Conservation (phyloP, 2,329 filamentous ascomycete genomes). For the Monosporascus sp. region DNA sequence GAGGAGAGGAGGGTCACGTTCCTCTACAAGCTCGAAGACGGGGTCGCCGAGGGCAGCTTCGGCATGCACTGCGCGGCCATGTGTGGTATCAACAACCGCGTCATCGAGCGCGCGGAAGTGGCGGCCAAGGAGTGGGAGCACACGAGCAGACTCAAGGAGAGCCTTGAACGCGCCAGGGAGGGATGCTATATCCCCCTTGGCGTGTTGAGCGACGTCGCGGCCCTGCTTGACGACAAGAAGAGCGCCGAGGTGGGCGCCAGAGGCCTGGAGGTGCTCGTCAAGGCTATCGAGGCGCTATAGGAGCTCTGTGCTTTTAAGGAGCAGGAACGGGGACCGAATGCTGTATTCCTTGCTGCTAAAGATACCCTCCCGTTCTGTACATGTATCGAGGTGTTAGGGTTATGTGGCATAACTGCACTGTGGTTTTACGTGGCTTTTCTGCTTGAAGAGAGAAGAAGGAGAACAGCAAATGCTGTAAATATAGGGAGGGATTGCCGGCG, state of each 20-base stretch:
- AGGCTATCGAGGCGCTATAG: conserved; percentile 50
- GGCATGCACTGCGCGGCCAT: conserved; percentile 99
- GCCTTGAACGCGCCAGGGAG: conserved; percentile 72
- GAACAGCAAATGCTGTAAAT: no score
- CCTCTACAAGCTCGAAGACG: conserved; percentile 87
- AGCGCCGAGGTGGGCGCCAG: conserved; percentile 41
- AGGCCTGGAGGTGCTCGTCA: conserved; percentile 54
- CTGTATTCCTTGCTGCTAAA: no score
- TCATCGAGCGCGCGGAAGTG: conserved; percentile 81
- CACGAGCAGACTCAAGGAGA: conserved; percentile 84
- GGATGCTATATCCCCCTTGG: conserved; percentile 81
- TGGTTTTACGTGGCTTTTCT: no score
- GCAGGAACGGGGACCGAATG: neutral
- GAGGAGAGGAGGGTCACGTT: conserved; percentile 85
- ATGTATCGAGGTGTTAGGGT: no score
- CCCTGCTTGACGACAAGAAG: conserved; percentile 57
- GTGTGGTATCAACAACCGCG: conserved; percentile 82
- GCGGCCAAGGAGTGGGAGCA: conserved; percentile 94
- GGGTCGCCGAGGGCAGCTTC: conserved; percentile 92
- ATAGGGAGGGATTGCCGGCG: no score
- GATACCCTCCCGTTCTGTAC: no score
- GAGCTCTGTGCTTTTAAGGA: neutral
- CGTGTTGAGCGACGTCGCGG: conserved; percentile 79
- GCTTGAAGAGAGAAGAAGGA: no score
- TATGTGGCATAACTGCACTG: no score